These are phyloP conservation scores for Neostapfia colusana DNA, from an alignment of 176 grass and related monocot species.

Conservation along the genomic window DNA sequence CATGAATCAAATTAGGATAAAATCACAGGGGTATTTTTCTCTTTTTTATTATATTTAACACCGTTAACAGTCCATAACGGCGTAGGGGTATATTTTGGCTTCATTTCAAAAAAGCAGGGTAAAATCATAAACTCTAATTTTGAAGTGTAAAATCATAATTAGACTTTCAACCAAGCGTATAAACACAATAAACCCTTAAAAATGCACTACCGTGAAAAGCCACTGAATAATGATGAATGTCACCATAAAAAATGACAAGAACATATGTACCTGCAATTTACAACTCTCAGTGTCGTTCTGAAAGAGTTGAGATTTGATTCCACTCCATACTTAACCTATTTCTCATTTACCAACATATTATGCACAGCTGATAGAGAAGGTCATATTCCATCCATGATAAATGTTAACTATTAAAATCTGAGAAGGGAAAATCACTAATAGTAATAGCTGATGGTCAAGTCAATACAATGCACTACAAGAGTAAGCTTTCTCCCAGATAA, in stretches of 20 bases:
- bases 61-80: too few relatives aligned
- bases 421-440: not conserved
- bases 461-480: slow-evolving; percentile 29
- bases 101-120: too few relatives aligned
- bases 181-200: too few relatives aligned
- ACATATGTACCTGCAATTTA: slow-evolving; percentile 11
- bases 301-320: slow-evolving; percentile 30
- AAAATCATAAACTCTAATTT: too few relatives aligned
- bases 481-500: slow-evolving; percentile 23
- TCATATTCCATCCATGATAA: slow-evolving; percentile 20
- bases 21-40: too few relatives aligned
- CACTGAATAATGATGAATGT: slow-evolving; percentile 29
- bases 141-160: too few relatives aligned
- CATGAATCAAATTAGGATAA: too few relatives aligned
- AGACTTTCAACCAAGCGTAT: too few relatives aligned
- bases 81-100: too few relatives aligned
- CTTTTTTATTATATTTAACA: too few relatives aligned
- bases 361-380: too few relatives aligned
- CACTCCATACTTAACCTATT: slow-evolving; percentile 16
- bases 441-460: slow-evolving; percentile 32
- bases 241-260: slow-evolving; percentile 19
- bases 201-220: slow-evolving; percentile 30
- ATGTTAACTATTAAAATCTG: slow-evolving; percentile 18
- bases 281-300: slow-evolving; percentile 26
- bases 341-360: slow-evolving; percentile 23